A percentile compares a stretch with the other conserved stretches of the same genome.
Conservation (phyloP, 108 stramenopile genomes). For the Mediolabrus comicus region DNA sequence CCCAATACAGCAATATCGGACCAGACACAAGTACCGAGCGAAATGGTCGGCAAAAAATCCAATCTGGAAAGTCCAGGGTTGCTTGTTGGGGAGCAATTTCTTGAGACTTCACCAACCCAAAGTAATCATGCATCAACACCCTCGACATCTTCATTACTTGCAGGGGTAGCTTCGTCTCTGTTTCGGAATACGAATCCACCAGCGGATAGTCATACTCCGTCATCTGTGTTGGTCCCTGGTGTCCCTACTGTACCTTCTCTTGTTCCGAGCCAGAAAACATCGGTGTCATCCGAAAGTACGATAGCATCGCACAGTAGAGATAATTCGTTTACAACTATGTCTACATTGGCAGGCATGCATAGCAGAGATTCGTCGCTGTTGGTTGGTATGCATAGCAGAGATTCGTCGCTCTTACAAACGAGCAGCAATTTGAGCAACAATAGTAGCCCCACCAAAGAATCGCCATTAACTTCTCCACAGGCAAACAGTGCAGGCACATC, state of each 20-base stretch:
- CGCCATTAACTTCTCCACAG: not conserved
- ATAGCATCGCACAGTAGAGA: conserved; percentile 32
- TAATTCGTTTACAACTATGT: conserved; percentile 29
- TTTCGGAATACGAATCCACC: conserved; percentile 13
- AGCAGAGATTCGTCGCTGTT: conserved; percentile 38
- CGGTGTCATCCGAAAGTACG: conserved; percentile 2
- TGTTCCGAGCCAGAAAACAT: not conserved
- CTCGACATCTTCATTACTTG: conserved; percentile 11
- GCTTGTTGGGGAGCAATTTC: not conserved
- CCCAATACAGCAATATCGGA: not conserved
- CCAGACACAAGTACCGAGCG: not conserved
- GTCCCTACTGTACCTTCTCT: conserved; percentile 15
- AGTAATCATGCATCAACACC: conserved; percentile 9
- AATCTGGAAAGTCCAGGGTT: not conserved
- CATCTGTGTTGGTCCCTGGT: not conserved
- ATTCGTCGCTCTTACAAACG: not conserved
- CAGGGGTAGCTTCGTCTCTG: conserved; percentile 13
- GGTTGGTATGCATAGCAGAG: conserved; percentile 3
- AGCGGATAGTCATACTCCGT: not conserved
- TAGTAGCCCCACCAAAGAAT: not conserved
- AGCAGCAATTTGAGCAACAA: not conserved
- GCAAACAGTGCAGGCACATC: not conserved
- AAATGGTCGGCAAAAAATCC: not conserved
- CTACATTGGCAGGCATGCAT: conserved; percentile 20
- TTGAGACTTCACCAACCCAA: conserved; percentile 1